phyloP scores from a whole-genome alignment of 352 stramenopile genomes.

The Halophytophthora polymorphica region DNA sequence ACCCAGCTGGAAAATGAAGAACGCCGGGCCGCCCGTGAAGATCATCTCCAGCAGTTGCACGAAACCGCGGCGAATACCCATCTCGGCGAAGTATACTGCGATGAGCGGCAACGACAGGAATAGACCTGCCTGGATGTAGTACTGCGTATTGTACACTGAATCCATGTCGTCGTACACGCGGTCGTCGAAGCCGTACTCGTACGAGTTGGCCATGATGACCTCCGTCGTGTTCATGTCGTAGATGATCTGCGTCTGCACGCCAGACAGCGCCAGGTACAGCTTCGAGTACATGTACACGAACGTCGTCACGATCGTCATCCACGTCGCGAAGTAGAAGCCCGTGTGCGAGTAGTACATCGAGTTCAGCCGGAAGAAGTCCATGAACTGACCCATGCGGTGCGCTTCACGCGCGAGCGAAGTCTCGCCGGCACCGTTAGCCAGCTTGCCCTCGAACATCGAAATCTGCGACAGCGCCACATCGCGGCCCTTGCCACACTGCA shows the following conservation, averaged over 20 bases:
- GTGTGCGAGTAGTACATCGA: slow-evolving; percentile 89
- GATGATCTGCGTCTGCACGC: slow-evolving; percentile 68
- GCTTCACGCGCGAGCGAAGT: slow-evolving; percentile 74
- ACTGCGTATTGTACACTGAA: slow-evolving; percentile 79
- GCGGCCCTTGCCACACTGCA: slow-evolving; percentile 84
- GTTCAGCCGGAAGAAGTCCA: slow-evolving; percentile 86
- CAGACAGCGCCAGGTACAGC: slow-evolving; percentile 72
- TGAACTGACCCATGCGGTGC: slow-evolving; percentile 82
- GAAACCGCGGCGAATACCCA: slow-evolving; percentile 64
- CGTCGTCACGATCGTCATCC: slow-evolving; percentile 87
- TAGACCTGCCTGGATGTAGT: slow-evolving; percentile 78
- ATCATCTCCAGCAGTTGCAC: slow-evolving; percentile 78
- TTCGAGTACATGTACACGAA: slow-evolving; percentile 88
- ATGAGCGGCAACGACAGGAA: slow-evolving; percentile 81
- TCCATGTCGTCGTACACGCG: slow-evolving; percentile 63
- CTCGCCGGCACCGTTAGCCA: slow-evolving; percentile 79
- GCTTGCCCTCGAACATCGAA: slow-evolving; percentile 86
- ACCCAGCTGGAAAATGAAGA: slow-evolving; percentile 81
- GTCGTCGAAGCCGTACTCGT: slow-evolving; percentile 43
- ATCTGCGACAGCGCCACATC: slow-evolving; percentile 85
- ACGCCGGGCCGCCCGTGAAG: slow-evolving; percentile 63
- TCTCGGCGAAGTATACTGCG: slow-evolving; percentile 78
- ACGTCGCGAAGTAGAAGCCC: slow-evolving; percentile 83
- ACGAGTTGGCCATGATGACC: slow-evolving; percentile 64
- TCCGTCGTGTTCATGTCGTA: slow-evolving; percentile 72